A percentile compares a stretch with the other conserved stretches of the same genome.
phyloP scores from a whole-genome alignment of 2,329 filamentous ascomycete species.

The Chrysoporthe puriensis region DNA sequence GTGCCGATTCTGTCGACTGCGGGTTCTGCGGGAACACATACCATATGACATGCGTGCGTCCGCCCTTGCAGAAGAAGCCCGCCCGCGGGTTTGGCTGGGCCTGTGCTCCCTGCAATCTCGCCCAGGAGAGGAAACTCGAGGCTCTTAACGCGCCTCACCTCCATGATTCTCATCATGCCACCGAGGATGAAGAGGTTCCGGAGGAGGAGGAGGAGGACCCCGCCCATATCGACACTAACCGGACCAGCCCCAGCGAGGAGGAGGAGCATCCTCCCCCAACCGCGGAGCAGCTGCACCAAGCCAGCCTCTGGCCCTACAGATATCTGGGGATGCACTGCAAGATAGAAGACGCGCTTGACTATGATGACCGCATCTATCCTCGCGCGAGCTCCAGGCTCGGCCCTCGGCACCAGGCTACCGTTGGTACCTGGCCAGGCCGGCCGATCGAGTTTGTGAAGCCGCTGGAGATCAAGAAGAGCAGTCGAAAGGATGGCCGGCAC shows the following conservation, averaged over 20 bases:
- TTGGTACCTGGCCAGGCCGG: conserved; percentile 81
- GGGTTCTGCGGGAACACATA: conserved; percentile 94
- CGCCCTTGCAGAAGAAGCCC: conserved; percentile 90
- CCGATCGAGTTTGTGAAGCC: conserved; percentile 91
- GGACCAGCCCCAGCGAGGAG: conserved; percentile 67
- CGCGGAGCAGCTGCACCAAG: conserved; percentile 86
- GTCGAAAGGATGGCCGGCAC: conserved; percentile 76
- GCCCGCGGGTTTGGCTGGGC: conserved; percentile 98
- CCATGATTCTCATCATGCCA: conserved; percentile 67
- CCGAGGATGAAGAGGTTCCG: conserved; percentile 64
- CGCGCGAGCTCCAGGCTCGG: conserved; percentile 91
- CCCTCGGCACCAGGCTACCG: conserved; percentile 86
- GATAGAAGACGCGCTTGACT: conserved; percentile 92
- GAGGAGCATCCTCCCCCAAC: conserved; percentile 66
- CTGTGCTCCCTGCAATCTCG: conserved; percentile 91
- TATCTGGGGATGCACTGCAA: conserved; percentile 96
- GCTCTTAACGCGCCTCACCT: conserved; percentile 82
- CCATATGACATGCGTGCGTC: conserved; percentile 97
- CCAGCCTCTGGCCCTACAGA: conserved; percentile 93
- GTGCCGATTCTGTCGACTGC: conserved; percentile 94
- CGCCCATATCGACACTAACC: conserved; percentile 58
- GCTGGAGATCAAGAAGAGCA: conserved; percentile 79
- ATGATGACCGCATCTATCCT: conserved; percentile 96
- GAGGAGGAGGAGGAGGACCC: conserved; percentile 75
- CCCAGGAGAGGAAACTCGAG: conserved; percentile 91